Evolutionary conservation across 2,329 filamentous ascomycete species (phyloP), one percentile per base, ranked within the genome.

Genomic region (Anthostomella pinea): DNA sequence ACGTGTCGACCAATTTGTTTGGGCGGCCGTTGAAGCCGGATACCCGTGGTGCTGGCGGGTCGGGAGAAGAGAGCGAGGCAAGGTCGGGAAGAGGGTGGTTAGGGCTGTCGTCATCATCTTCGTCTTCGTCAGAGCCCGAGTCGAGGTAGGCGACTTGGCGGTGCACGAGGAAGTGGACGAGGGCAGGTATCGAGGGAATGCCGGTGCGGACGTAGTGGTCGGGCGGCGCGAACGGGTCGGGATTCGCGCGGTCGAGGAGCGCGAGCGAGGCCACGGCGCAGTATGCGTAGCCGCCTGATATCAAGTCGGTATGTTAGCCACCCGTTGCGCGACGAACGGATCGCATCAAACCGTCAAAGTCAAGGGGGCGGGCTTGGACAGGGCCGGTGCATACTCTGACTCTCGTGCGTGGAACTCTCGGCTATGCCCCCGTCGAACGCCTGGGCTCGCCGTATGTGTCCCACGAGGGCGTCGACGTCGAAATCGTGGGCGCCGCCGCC

Each of bases 1-100:
- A 98, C 1, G 93, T 97, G 64, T 98, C 93, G 8, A 87, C 85
- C 30, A 83, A 75, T 63, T 98, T 98, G 67, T 95, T 96, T 58
- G 79, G 81, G 32, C 93, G 81, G 17, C 93, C 93, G 54, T 94
- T 95, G 65, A 94, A 89, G 8, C 90, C 93, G 2, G 67, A 62
- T 13, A 52, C 41, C 5, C 30, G 32, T 7, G 44, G 34, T 17
- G 48, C 43, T 5, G 45, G 34, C 17, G 44, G 39, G 14, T 62
- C 54, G 8, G 59, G 54, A 1, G 65, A 39, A 3, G 52, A 53
- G 15, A 69, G 51, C 5, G 56, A 52, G 1, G 62, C 60, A n/a
- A 70, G 49, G 30, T 57, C 52, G 1, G 55, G 58, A 2, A 58
- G 46, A 3, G 54, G 33, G 22, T 50, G 46, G 14, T 63, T 60